A percentile compares a stretch with the other conserved stretches of the same genome.
phyloP scores from a whole-genome alignment of 306 rosid species.

The Lathyrus oleraceus region DNA sequence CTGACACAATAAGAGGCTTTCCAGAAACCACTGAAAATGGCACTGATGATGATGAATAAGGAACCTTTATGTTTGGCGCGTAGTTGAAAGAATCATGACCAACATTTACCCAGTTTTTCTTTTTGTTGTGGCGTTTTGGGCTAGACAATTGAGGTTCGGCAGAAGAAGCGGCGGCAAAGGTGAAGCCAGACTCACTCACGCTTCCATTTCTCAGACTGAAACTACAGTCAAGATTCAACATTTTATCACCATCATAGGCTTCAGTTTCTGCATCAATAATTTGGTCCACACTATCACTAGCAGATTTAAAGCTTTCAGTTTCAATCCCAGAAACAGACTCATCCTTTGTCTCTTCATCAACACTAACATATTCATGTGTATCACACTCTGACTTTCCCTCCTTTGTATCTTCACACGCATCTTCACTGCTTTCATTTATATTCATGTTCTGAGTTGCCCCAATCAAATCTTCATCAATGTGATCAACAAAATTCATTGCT shows the following conservation, averaged over 20 bases:
- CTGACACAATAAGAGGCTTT: conserved; percentile 48
- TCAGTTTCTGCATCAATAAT: conserved; percentile 59
- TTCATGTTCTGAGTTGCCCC: conserved; percentile 48
- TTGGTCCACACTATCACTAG: conserved; percentile 64
- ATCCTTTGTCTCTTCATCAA: conserved; percentile 50
- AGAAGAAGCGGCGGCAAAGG: conserved; percentile 75
- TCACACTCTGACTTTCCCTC: conserved; percentile 35
- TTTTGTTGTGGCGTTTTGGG: conserved; percentile 61
- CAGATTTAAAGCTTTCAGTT: conserved; percentile 87
- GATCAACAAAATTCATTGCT: conserved; percentile 44
- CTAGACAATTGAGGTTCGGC: conserved; percentile 56
- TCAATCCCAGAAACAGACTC: conserved; percentile 69
- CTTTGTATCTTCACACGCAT: conserved; percentile 36
- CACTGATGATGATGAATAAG: conserved; percentile 62
- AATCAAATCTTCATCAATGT: conserved; percentile 68
- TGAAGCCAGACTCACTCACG: conserved; percentile 59
- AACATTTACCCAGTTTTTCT: conserved; percentile 59
- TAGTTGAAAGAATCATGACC: conserved; percentile 58
- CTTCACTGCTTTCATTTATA: conserved; percentile 50
- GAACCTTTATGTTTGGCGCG: conserved; percentile 51
- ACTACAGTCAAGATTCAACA: conserved; percentile 45
- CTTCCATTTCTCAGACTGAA: conserved; percentile 47
- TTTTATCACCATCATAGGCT: conserved; percentile 43
- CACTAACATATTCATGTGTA: conserved; percentile 36
- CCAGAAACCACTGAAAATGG: conserved; percentile 55